These are phyloP conservation scores for Podaxis mareebaensis DNA, from an alignment of 768 basidiomycete species.

Conservation along the genomic window DNA sequence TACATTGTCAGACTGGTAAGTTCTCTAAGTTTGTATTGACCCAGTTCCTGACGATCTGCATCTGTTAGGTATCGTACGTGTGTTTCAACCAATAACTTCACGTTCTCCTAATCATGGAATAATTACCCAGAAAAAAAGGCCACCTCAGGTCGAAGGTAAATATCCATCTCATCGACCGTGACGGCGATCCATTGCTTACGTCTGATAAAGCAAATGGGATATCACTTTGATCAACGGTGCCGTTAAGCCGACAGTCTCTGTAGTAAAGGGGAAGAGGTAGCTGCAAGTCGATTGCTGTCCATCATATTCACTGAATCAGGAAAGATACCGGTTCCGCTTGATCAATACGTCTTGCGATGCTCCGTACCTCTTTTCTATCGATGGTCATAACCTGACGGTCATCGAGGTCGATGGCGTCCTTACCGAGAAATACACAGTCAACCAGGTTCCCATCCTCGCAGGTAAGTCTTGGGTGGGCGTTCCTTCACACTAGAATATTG, in stretches of 20 bases:
- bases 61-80: background rate
- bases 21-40: conserved; percentile 9
- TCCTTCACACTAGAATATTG: background rate
- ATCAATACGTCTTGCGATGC: conserved; percentile 37
- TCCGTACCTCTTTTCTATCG: conserved; percentile 41
- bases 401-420: conserved; percentile 47
- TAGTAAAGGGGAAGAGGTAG: background rate
- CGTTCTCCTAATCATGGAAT: background rate
- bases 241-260: background rate
- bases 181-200: conserved; percentile 33
- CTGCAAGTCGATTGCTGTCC: background rate
- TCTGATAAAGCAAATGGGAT: background rate
- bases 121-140: background rate
- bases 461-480: background rate
- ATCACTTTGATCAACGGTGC: conserved; percentile 20
- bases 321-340: conserved; percentile 48
- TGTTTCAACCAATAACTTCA: background rate
- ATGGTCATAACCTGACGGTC: conserved; percentile 40
- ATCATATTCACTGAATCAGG: conserved; percentile 27
- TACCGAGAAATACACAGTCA: background rate
- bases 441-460: background rate
- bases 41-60: conserved; percentile 4
- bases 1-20: conserved; percentile 20
- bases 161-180: conserved; percentile 37
- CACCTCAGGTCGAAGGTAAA: background rate